phyloP scores from a whole-genome alignment of 2,329 filamentous ascomycete species.

The Pyricularia sp. region DNA sequence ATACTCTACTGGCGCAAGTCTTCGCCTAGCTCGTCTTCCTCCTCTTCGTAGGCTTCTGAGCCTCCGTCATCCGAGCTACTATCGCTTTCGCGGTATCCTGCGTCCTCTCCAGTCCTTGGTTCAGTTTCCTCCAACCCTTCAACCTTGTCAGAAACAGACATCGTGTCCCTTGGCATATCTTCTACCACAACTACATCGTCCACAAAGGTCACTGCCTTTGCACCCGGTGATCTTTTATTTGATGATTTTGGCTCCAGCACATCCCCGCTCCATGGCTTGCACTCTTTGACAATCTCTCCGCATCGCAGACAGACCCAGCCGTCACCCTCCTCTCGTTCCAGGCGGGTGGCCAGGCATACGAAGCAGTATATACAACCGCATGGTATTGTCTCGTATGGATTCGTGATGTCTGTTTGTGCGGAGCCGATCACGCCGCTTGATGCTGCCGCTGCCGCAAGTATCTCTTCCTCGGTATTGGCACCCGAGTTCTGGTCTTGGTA shows the following conservation, averaged over 20 bases:
- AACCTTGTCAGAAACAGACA: slow-evolving; percentile 6
- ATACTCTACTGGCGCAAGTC: slow-evolving; percentile 11
- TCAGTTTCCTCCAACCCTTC: slow-evolving; percentile 7
- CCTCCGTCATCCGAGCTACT: slow-evolving; percentile 10
- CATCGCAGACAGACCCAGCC: slow-evolving; percentile 90
- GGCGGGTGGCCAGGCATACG: slow-evolving; percentile 80
- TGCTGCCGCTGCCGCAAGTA: slow-evolving; percentile 55
- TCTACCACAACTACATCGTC: slow-evolving; percentile 36
- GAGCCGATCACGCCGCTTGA: slow-evolving; percentile 76
- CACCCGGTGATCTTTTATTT: slow-evolving; percentile 7
- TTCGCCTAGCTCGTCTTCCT: slow-evolving; percentile 18
- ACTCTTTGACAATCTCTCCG: slow-evolving; percentile 73
- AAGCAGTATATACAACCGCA: slow-evolving; percentile 96
- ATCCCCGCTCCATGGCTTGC: slow-evolving; percentile 86
- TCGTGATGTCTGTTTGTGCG: slow-evolving; percentile 87
- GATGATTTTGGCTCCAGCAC: slow-evolving; percentile 51
- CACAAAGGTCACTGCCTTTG: slow-evolving; percentile 54
- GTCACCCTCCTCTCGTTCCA: slow-evolving; percentile 89
- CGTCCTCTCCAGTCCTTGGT: not conserved
- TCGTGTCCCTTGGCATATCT: slow-evolving; percentile 15
- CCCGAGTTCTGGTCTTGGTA: slow-evolving; percentile 81
- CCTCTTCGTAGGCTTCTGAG: slow-evolving; percentile 21
- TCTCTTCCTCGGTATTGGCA: slow-evolving; percentile 63
- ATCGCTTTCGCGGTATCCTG: not conserved
- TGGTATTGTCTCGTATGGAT: slow-evolving; percentile 84